These are phyloP conservation scores for Boletellus ananiceps DNA, from an alignment of 768 basidiomycete genomes.

Conservation along the genomic window DNA sequence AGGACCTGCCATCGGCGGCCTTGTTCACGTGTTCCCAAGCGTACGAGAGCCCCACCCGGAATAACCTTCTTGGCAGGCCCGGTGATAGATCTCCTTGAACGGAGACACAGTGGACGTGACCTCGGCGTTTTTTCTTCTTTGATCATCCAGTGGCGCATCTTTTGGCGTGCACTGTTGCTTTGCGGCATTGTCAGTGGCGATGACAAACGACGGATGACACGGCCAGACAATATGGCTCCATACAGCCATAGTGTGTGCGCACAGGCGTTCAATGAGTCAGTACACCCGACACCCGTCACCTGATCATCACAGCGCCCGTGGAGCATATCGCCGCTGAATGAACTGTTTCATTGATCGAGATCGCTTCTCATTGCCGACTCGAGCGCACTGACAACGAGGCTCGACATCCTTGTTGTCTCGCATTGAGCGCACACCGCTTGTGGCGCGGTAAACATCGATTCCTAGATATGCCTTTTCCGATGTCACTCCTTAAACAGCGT, in stretches of 20 bases:
- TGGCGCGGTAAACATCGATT: conserved; percentile 7
- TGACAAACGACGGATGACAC: conserved; percentile 1
- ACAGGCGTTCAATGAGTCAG: no score
- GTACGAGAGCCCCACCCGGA: conserved; percentile 1
- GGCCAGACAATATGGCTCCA: not conserved
- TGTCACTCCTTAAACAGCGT: not conserved
- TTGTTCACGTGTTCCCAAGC: conserved; percentile 4
- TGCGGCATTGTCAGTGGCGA: conserved; percentile 8
- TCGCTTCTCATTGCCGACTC: no score
- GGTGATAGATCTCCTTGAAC: conserved; percentile 9
- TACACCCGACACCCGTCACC: no score
- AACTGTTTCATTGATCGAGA: conserved; percentile 9
- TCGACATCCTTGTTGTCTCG: not conserved
- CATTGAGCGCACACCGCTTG: not conserved
- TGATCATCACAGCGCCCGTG: not conserved
- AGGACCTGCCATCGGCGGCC: conserved; percentile 2
- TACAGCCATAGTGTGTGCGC: conserved; percentile 5
- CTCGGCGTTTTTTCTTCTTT: conserved; percentile 8
- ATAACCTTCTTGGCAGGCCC: conserved; percentile 10
- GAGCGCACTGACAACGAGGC: not conserved
- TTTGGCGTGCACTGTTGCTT: not conserved
- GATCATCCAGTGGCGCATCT: conserved; percentile 6
- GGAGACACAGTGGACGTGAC: conserved; percentile 5
- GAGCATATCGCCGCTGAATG: not conserved
- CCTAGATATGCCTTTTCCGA: not conserved